A percentile compares a stretch with the other conserved stretches of the same genome.
phyloP scores from a whole-genome alignment of 1,284 basidiomycete species.

The Waitea zeae region DNA sequence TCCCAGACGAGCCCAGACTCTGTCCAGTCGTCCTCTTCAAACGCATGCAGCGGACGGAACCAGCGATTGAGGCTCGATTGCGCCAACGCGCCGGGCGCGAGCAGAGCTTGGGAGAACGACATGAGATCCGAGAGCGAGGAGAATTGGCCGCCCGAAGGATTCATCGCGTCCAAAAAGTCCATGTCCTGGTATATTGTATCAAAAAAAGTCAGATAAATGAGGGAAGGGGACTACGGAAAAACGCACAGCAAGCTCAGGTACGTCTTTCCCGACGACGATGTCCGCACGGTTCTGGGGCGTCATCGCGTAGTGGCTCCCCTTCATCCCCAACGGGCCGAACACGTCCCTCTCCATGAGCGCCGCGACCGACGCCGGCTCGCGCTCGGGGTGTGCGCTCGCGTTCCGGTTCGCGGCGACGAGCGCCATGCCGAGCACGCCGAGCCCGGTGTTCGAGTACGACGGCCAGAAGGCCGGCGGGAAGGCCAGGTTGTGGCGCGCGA shows the following conservation, averaged over 20 bases:
- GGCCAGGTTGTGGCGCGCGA: background rate
- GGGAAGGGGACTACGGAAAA: too few relatives aligned
- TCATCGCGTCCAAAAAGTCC: conserved; percentile 1
- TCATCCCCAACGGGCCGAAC: background rate
- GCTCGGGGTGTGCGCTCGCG: too few relatives aligned
- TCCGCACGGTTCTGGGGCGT: background rate
- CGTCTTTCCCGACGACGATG: background rate
- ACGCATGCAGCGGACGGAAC: background rate
- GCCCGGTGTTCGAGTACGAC: conserved; percentile 1
- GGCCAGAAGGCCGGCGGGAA: background rate
- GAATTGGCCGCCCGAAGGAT: conserved; percentile 1
- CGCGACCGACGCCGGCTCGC: background rate
- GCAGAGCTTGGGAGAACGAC: background rate
- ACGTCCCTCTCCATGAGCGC: conserved; percentile 19
- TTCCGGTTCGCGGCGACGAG: background rate
- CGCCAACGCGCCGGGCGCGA: background rate
- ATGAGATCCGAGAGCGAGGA: background rate
- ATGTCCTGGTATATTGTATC: background rate
- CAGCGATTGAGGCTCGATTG: background rate
- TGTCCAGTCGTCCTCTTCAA: background rate
- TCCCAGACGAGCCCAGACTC: background rate
- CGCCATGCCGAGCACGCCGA: conserved; percentile 1
- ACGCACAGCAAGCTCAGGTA: too few relatives aligned
- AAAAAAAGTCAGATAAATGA: too few relatives aligned
- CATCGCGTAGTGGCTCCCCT: background rate